A percentile compares a stretch with the other conserved stretches of the same genome.
Conservation (phyloP, 2,329 filamentous ascomycete species). For the Calycina herbarum region DNA sequence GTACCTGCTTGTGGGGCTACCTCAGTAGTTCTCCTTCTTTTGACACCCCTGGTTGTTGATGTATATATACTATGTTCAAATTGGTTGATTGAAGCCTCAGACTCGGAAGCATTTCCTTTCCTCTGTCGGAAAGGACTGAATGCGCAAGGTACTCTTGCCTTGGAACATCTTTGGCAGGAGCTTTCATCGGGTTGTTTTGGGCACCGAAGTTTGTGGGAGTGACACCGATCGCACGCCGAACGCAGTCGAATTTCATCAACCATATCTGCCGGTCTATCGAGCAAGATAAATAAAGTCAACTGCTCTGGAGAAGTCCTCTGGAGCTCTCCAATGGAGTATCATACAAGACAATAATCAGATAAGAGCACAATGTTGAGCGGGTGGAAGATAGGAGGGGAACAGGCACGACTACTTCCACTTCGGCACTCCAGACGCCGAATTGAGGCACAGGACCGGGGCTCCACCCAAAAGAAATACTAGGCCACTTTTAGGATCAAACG, state of each 20-base stretch:
- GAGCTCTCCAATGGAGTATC: too few species aligned
- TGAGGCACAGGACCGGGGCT: background rate
- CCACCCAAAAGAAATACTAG: too few species aligned
- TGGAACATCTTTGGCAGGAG: slow-evolving; percentile 45
- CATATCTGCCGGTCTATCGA: slow-evolving; percentile 16
- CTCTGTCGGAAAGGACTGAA: slow-evolving; percentile 44
- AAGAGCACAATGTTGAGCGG: too few species aligned
- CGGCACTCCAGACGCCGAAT: slow-evolving; percentile 5
- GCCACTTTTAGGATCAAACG: too few species aligned
- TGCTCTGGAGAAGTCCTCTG: too few species aligned
- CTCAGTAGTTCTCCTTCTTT: background rate
- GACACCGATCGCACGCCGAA: slow-evolving; percentile 46
- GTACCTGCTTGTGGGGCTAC: background rate
- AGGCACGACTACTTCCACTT: background rate
- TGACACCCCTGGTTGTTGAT: background rate
- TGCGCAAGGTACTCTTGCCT: slow-evolving; percentile 43
- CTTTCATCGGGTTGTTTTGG: slow-evolving; percentile 41
- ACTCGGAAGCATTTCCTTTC: slow-evolving; percentile 14
- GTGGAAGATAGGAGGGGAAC: background rate
- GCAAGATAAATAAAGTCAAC: too few species aligned
- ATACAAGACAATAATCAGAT: too few species aligned
- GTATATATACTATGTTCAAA: background rate
- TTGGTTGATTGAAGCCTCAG: background rate
- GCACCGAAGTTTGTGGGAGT: slow-evolving; percentile 49
- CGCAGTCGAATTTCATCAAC: slow-evolving; percentile 27